phyloP scores from a whole-genome alignment of 23 red algal species.

The Cyanidiococcus yangmingshanensis region DNA sequence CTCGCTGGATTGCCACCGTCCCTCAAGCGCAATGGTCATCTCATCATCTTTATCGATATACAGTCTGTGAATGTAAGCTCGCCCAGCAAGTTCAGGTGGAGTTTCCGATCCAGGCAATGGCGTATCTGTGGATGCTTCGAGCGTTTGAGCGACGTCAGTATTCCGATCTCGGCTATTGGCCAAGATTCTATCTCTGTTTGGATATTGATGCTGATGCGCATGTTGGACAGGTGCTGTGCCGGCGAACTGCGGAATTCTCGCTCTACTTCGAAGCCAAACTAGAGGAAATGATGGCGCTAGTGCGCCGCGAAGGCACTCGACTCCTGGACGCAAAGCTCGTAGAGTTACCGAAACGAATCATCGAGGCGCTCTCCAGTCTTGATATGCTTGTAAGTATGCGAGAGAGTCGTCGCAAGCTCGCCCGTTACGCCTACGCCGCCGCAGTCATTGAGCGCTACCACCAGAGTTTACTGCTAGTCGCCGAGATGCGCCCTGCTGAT shows the following conservation, averaged over 20 bases:
- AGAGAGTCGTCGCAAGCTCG: not conserved
- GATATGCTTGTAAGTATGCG: not conserved
- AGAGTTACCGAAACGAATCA: not conserved
- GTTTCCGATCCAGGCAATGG: not conserved
- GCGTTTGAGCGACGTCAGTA: not conserved
- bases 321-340: not conserved
- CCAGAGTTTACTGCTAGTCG: not conserved
- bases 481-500: not conserved
- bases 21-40: not conserved
- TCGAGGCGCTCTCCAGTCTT: not conserved
- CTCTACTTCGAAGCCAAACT: not conserved
- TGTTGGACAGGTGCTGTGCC: not conserved
- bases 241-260: not conserved
- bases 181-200: not conserved
- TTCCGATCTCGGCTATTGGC: not conserved
- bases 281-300: not conserved
- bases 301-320: not conserved
- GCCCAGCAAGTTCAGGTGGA: not conserved
- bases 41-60: not conserved
- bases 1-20: not conserved
- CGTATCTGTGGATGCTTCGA: not conserved
- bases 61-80: not conserved
- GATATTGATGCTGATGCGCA: not conserved
- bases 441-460: not conserved
- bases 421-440: not conserved